These are phyloP conservation scores for Fusarium mundagurra DNA, from an alignment of 2,329 filamentous ascomycete species.

Conservation along the genomic window DNA sequence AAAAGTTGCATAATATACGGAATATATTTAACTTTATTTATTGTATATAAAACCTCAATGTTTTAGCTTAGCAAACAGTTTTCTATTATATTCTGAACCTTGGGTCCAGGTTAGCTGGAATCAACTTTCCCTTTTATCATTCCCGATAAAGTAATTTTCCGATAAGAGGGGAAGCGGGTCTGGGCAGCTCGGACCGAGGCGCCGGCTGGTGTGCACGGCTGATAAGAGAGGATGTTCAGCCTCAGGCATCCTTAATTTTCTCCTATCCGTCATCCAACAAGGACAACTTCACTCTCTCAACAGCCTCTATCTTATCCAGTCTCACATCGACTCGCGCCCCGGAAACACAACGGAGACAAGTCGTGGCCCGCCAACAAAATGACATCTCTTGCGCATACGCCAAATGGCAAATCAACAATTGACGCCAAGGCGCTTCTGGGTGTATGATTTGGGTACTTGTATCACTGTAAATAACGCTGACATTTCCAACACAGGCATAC, in stretches of 20 bases:
- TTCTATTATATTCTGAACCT: rapidly evolving
- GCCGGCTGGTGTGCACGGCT: slow-evolving; percentile 19
- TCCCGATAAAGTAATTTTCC: background rate
- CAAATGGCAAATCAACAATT: background rate
- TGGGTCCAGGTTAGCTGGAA: background rate
- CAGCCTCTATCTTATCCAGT: background rate
- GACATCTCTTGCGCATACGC: background rate
- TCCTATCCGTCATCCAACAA: slow-evolving; percentile 7
- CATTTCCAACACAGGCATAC: background rate
- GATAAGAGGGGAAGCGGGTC: background rate
- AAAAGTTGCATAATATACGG: rapidly evolving
- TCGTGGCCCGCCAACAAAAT: background rate
- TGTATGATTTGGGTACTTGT: background rate
- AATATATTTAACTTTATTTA: no score
- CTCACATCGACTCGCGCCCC: background rate
- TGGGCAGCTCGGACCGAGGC: slow-evolving; percentile 1
- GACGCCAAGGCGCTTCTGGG: slow-evolving; percentile 8
- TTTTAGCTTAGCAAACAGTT: no score
- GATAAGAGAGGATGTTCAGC: background rate
- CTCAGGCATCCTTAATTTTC: slow-evolving; percentile 3
- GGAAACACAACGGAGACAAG: background rate
- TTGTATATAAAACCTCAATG: rapidly evolving
- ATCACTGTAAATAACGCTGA: background rate
- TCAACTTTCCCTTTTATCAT: no score
- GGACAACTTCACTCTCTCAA: background rate